Evolutionary conservation across 2,329 filamentous ascomycete species (phyloP), one percentile per base, ranked within the genome.

Genomic region (Pseudogymnoascus sp.): DNA sequence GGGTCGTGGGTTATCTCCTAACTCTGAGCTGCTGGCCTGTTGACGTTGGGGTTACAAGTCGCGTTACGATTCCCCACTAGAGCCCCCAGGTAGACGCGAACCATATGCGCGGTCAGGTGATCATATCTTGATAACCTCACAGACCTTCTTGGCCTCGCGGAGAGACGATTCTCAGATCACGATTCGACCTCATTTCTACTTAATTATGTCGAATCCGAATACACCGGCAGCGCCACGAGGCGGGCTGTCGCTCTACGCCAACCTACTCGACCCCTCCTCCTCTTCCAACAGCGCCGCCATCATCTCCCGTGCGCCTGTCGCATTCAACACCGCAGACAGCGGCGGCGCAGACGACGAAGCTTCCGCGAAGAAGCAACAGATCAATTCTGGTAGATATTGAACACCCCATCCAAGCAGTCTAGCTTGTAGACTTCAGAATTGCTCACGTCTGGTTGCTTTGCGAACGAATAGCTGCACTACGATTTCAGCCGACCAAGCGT

Each of bases 401-500:
- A 62, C 70, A 71, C 71, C 70, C 66, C 67, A 66, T 25, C 65
- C 69, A 65, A 69, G 67, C 62, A 65, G 61, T 67, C 67, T 64
- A 65, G 65, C 65, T 66, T 70, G 65, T 71, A 68, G 67, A 71
- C 20, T 35, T 66, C 65, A 65, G 66, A 57, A 71, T 72, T 75
- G 74, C 81, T 84, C 76, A 83, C 77, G 73, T 74, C 68, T 65
- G 66, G 65, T 63, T 67, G 67, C 63, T 69, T 64, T 59, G 54
- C 6, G 12, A 25, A 18, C 16, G 14, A 63, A 64, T 62, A 82
- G 79, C 83, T 73, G 85, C 89, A 70, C 80, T 95, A 65, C 88
- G 88, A 73, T 96, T 96, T 77, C 90, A 95, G 73, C 91, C 91
- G 59, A 92, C 92, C 66, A 89, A 89, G 70, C 84, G 90, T 64